Base-by-base conservation (phyloP, 2,329 filamentous ascomycete species). In the Monilinia fructigena region DNA sequence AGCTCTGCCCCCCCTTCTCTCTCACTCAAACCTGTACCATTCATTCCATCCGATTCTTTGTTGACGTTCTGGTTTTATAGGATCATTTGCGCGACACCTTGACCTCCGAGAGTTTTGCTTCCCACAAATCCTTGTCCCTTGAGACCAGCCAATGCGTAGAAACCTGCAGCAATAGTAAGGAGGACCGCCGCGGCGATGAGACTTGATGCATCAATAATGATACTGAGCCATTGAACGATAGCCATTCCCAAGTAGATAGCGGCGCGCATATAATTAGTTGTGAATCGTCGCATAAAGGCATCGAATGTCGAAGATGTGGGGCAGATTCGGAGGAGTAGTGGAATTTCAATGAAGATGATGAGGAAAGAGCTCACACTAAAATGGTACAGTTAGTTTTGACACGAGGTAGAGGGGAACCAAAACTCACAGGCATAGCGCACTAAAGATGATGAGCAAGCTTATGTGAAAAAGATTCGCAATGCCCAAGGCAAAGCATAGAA, bases 61-160 rank as follows among this genome's bases (percentile, higher is more conserved):
- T n/a, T 10, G 14, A 38, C 16, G 7, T 20, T 50, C 28, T 4
- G 8, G 4, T 18, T 73, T 81, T 83, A 96, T 76, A 98, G 93
- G 80, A 98, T 97, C 94, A 98, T 97, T 82, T 97, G 93, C 69
- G 93, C 95, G 72, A 97, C 90, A 63, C 94, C 94, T 72, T 92
- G 89, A 63, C 95, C 95, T 72, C 95, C 95, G 63, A 99, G 84
- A 20, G 94, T 98, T 86, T 98, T 98, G 84, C 93, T 97, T 68
- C 91, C 91, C 71, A 93, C 87, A 79, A 96, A 96, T 47, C 86
- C 89, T 80, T 96, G 92, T 68, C 90, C 89, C 83, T 92, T 94
- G 78, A 94, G 69, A 52, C 85, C 92, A 18, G 92, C 92, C 61
- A 92, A 80, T 35, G 85, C 80, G 78, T 99, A 99, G 83, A 94